Evolutionary conservation across 2,329 filamentous ascomycete genomes (phyloP).

Genomic region (Fusarium ambrosium): DNA sequence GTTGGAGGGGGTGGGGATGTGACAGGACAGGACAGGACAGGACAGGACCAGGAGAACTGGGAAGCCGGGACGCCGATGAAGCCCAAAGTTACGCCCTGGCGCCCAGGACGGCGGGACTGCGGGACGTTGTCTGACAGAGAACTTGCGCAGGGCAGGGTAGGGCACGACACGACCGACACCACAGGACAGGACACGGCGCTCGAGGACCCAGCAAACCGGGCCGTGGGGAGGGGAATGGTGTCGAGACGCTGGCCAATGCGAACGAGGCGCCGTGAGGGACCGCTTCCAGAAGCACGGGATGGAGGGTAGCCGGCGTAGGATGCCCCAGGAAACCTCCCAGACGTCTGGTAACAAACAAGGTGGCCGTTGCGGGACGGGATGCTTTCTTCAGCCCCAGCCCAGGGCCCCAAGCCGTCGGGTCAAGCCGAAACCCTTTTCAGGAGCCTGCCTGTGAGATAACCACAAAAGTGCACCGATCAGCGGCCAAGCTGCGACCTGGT

Average conservation of each 20-base stretch:
- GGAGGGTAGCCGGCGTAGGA: constrained; percentile 34
- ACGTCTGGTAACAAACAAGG: constrained; percentile 29
- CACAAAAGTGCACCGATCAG: constrained; percentile 35
- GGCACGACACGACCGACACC: background rate
- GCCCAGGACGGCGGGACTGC: constrained; percentile 21
- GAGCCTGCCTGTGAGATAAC: constrained; percentile 2
- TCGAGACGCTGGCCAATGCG: constrained; percentile 36
- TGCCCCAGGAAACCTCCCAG: constrained; percentile 40
- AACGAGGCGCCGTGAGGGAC: constrained; percentile 23
- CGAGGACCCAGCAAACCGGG: constrained; percentile 33
- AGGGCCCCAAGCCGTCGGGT: constrained; percentile 37
- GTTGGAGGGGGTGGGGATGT: constrained; percentile 16
- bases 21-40: constrained; percentile 18
- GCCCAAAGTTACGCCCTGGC: constrained; percentile 14
- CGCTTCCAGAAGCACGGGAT: constrained; percentile 47
- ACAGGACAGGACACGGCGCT: background rate
- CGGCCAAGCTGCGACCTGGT: constrained; percentile 38
- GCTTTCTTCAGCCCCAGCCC: constrained; percentile 24
- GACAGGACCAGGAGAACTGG: constrained; percentile 11
- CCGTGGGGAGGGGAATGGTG: constrained; percentile 40
- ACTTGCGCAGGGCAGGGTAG: background rate
- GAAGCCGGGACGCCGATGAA: constrained; percentile 12
- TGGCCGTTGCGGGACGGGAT: constrained; percentile 25
- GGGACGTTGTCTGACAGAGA: constrained; percentile 28
- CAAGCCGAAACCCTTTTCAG: constrained; percentile 35